Conservation (phyloP, 768 basidiomycete genomes). For the Suillus cothurnatus region DNA sequence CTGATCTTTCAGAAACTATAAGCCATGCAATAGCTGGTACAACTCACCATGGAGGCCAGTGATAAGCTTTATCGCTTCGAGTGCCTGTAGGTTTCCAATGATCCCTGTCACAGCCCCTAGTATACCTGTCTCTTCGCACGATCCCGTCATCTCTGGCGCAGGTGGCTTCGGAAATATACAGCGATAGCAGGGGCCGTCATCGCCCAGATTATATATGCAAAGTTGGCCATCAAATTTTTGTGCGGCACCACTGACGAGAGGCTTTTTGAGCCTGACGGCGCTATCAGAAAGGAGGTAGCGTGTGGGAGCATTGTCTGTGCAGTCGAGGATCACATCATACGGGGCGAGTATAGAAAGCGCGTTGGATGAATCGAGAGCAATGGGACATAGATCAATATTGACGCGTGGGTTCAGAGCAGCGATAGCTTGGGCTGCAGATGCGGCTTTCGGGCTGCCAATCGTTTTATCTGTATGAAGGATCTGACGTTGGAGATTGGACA, state of each 20-base stretch:
- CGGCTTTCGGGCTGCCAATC: conserved; percentile 78
- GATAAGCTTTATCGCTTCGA: conserved; percentile 84
- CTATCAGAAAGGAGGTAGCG: conserved; percentile 93
- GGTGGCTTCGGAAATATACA: conserved; percentile 90
- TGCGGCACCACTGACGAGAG: conserved; percentile 92
- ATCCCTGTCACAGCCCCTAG: conserved; percentile 88
- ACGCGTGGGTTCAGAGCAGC: conserved; percentile 54
- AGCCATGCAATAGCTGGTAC: conserved; percentile 1
- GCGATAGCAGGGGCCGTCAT: conserved; percentile 86
- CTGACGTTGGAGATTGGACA: conserved; percentile 92
- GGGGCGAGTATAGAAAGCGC: conserved; percentile 59
- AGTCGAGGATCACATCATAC: conserved; percentile 86
- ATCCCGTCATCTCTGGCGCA: conserved; percentile 59
- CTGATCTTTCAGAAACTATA: conserved; percentile 10
- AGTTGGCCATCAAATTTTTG: conserved; percentile 84
- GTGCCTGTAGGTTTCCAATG: conserved; percentile 87
- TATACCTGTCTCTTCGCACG: conserved; percentile 89
- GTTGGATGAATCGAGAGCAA: conserved; percentile 62
- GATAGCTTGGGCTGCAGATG: conserved; percentile 76
- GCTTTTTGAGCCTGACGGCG: conserved; percentile 71
- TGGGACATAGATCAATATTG: conserved; percentile 55
- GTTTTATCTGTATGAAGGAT: conserved; percentile 78
- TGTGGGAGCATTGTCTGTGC: conserved; percentile 91
- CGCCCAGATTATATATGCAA: conserved; percentile 69
- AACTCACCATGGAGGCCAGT: conserved; percentile 63